Evolutionary conservation across 352 stramenopile genomes (phyloP).

Genomic region (Pythium insidiosum): DNA sequence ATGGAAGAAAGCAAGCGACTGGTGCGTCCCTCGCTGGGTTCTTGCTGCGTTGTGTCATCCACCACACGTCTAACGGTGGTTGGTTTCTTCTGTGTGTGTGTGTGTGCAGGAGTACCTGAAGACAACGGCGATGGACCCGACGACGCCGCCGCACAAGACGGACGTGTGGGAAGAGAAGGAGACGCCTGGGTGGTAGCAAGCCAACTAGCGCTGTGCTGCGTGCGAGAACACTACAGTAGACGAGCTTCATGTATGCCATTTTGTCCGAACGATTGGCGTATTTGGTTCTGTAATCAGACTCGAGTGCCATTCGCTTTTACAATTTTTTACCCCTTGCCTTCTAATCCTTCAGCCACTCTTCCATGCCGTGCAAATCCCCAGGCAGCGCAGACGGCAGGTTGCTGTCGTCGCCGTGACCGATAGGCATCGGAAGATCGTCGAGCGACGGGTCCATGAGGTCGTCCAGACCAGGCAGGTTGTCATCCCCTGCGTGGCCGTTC

Average conservation of each 20-base stretch:
- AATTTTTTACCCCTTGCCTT: too few relatives aligned
- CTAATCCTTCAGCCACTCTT: conserved; percentile 77
- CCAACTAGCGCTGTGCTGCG: too few relatives aligned
- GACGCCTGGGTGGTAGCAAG: conserved; percentile 52
- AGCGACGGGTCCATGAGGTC: conserved; percentile 43
- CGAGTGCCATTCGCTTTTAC: too few relatives aligned
- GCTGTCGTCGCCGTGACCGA: conserved; percentile 39
- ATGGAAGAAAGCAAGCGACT: conserved; percentile 69
- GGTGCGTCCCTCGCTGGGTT: too few relatives aligned
- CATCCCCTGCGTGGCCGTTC: conserved; percentile 26
- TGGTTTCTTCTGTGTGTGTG: background rate
- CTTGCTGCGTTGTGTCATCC: too few relatives aligned
- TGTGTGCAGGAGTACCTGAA: conserved; percentile 46
- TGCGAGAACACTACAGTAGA: too few relatives aligned
- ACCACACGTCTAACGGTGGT: background rate
- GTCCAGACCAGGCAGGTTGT: too few relatives aligned
- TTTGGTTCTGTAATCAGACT: too few relatives aligned
- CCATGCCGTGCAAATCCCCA: conserved; percentile 67
- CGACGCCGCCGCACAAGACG: conserved; percentile 35
- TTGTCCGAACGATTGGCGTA: too few relatives aligned
- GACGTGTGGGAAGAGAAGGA: conserved; percentile 65
- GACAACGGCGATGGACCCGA: conserved; percentile 53
- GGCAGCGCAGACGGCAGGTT: conserved; percentile 41
- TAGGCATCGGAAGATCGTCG: conserved; percentile 58
- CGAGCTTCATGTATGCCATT: too few relatives aligned